Base-by-base conservation (phyloP, 768 basidiomycete genomes). In the Gyrodon lividus region DNA sequence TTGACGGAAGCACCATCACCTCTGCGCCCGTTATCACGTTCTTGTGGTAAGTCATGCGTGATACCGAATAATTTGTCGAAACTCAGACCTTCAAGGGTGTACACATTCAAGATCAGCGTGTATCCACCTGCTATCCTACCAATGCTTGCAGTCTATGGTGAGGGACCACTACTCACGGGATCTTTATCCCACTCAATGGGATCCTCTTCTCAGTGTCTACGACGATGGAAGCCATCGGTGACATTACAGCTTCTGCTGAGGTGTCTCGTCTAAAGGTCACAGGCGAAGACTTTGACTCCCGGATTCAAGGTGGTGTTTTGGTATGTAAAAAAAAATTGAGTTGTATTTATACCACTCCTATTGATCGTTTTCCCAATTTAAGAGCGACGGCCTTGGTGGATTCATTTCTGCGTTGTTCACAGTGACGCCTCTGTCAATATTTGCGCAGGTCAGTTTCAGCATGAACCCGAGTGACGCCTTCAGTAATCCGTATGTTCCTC, bases 141-240 rank as follows among this genome's bases (percentile, higher is more conserved):
- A 8, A 77, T 73, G 86, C 58, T 85, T 16, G 79, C 81, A 0
- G 82, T 85, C 4, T 84, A 86, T 48, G 66, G 78, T 81, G 48
- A 5, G 68, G 40, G 6, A 26, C 7, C 17, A 70, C 72, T 53
- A 74, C 26, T 71, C 72, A 16, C 1, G 12, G 14, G 16, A 34
- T 24, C 71, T 73, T 6, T 73, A 73, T 55, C 51, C 7, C 7
- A 28, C 8, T 67, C 69, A 35, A n/a, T 57, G 52, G n/a, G 6
- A 46, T 22, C 19, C 6, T 12, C 44, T 14, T 10, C 46, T 23
- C 31, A 87, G 82, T 90, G 6, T 87, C 87, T 0, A 65, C 83
- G 0, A 80, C 85, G 0, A 87, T 92, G 84, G 91, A 92, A 68
- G 85, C 88, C 6, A 92, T 90, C 46, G 90, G 90, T 4, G 91